A percentile compares a stretch with the other conserved stretches of the same genome.
phyloP scores from a whole-genome alignment of 305 asterid genomes.

The Rubia tinctorum region DNA sequence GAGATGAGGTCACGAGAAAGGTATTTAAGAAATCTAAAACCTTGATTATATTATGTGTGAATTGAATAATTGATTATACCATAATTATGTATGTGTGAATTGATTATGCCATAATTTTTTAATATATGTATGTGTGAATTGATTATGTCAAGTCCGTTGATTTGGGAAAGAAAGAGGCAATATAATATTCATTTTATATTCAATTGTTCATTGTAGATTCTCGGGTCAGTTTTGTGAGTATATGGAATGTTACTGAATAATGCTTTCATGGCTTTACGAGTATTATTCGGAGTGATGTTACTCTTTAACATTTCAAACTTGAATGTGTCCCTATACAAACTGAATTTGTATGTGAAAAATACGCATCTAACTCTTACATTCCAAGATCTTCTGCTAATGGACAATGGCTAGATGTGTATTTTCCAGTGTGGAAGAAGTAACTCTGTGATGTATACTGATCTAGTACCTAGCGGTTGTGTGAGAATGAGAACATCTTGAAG shows the following conservation, averaged over 20 bases:
- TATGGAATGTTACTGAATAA: neutral
- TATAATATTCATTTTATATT: too few relatives aligned
- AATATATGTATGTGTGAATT: too few relatives aligned
- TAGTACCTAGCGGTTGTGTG: neutral
- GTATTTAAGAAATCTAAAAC: too few relatives aligned
- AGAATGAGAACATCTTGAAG: neutral
- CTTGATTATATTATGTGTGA: too few relatives aligned
- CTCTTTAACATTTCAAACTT: constrained; percentile 67
- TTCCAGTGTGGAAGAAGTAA: neutral
- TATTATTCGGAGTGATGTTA: constrained; percentile 67
- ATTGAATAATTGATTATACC: too few relatives aligned
- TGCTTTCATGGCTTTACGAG: constrained; percentile 44
- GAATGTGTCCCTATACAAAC: constrained; percentile 63
- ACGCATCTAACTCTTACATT: too few relatives aligned
- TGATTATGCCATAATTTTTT: too few relatives aligned
- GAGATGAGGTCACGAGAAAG: too few relatives aligned
- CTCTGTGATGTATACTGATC: neutral
- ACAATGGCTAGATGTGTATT: neutral
- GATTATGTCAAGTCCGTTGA: too few relatives aligned
- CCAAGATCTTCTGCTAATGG: constrained; percentile 27
- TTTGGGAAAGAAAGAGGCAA: too few relatives aligned
- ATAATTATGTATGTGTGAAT: too few relatives aligned
- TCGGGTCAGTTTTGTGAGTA: constrained; percentile 3
- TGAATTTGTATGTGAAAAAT: constrained; percentile 43
- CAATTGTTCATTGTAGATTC: too few relatives aligned